Evolutionary conservation across 371 early-diverging fungal genomes (phyloP).

Genomic region (Apophysomyces trapeziformis): DNA sequence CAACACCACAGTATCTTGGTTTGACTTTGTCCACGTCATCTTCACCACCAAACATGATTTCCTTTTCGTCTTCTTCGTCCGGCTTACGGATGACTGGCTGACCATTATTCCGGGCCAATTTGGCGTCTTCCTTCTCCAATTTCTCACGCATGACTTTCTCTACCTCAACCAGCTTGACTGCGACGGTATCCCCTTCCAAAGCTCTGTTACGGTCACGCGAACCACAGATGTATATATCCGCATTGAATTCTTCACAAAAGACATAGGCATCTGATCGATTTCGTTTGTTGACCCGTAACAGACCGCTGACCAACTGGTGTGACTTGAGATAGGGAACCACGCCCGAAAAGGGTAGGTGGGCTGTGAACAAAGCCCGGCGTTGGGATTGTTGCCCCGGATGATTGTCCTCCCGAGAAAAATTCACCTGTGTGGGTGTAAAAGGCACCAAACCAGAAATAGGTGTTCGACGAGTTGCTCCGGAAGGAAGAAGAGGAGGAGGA

Average conservation of each 20-base stretch:
- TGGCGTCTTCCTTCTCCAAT: constrained; percentile 55
- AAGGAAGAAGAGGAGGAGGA: constrained; percentile 12
- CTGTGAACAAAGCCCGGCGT: constrained; percentile 56
- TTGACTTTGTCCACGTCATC: constrained; percentile 56
- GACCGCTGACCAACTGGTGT: constrained; percentile 60
- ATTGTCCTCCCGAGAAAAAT: constrained; percentile 32
- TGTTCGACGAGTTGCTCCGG: constrained; percentile 14
- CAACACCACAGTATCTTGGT: constrained; percentile 65
- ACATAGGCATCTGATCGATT: constrained; percentile 87
- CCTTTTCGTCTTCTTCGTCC: constrained; percentile 60
- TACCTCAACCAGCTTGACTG: constrained; percentile 71
- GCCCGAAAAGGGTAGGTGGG: constrained; percentile 60
- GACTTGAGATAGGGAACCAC: constrained; percentile 50
- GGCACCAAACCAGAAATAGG: constrained; percentile 30
- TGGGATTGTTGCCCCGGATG: constrained; percentile 25
- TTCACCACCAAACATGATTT: constrained; percentile 56
- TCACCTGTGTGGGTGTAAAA: constrained; percentile 30
- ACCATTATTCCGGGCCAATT: constrained; percentile 48
- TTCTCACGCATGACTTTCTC: constrained; percentile 61
- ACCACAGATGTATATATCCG: constrained; percentile 82
- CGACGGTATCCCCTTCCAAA: constrained; percentile 86
- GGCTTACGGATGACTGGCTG: constrained; percentile 44
- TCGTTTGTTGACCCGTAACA: constrained; percentile 81
- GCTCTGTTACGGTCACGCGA: constrained; percentile 83
- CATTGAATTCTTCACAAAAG: constrained; percentile 63